Evolutionary conservation across 306 rosid genomes (phyloP).

Genomic region (Canavalia gladiata): DNA sequence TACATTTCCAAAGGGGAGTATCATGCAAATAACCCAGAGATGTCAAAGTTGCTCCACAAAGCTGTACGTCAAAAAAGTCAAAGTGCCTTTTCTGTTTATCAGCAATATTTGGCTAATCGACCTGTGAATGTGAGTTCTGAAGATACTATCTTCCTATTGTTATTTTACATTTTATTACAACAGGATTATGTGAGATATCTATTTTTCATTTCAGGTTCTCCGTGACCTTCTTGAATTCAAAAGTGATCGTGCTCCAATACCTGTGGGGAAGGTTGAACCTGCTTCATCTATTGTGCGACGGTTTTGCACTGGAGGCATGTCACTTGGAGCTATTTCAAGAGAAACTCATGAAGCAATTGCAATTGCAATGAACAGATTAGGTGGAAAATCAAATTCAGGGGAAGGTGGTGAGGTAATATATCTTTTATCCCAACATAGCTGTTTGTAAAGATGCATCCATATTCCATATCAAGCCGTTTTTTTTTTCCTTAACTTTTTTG

Average conservation of each 20-base stretch:
- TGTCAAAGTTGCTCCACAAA: constrained; percentile 99
- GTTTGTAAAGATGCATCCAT: constrained; percentile 21
- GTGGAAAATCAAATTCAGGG: constrained; percentile 98
- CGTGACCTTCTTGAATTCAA: constrained; percentile 98
- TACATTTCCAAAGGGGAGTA: constrained; percentile 76
- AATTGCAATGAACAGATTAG: constrained; percentile 97
- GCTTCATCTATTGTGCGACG: constrained; percentile 92
- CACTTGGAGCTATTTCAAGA: constrained; percentile 99
- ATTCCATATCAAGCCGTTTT: neutral
- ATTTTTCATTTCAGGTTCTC: constrained; percentile 71
- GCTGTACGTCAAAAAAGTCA: constrained; percentile 99
- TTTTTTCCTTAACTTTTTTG: constrained; percentile 19
- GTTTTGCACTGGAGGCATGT: constrained; percentile 99
- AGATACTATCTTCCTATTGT: constrained; percentile 36
- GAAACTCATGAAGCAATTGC: constrained; percentile 99
- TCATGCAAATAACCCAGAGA: constrained; percentile 99
- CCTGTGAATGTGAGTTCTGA: constrained; percentile 85
- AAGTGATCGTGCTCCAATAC: constrained; percentile 87
- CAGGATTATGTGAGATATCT: constrained; percentile 31
- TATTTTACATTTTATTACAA: constrained; percentile 23
- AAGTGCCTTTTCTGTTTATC: constrained; percentile 92
- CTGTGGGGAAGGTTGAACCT: constrained; percentile 97
- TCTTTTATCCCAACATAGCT: constrained; percentile 19
- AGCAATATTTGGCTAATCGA: constrained; percentile 98
- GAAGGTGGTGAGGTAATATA: constrained; percentile 98